phyloP scores from a whole-genome alignment of 2,329 filamentous ascomycete genomes.

The Ophiostoma australiae region DNA sequence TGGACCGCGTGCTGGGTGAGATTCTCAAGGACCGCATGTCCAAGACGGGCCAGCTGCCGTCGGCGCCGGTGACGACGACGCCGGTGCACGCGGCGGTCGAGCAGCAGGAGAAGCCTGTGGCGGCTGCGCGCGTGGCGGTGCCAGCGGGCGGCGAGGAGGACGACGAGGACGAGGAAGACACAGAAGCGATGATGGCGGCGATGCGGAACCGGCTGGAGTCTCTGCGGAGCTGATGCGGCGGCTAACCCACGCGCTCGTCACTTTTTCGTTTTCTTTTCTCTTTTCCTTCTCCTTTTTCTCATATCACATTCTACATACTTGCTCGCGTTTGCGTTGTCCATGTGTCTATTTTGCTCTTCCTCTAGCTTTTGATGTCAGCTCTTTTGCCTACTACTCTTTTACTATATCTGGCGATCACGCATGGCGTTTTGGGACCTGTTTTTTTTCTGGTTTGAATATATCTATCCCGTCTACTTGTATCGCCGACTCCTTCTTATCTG shows the following conservation, averaged over 20 bases:
- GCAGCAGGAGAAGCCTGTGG: slow-evolving; percentile 26
- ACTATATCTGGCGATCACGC: slow-evolving; percentile 12
- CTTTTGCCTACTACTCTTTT: not conserved
- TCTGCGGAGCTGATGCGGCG: slow-evolving; percentile 66
- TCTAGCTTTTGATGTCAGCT: not conserved
- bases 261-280: not conserved
- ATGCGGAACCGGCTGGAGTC: slow-evolving; percentile 91
- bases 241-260: not conserved
- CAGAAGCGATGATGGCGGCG: slow-evolving; percentile 85
- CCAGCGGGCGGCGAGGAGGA: slow-evolving; percentile 46
- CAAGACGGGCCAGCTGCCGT: slow-evolving; percentile 54
- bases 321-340: not conserved
- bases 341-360: not conserved
- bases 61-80: slow-evolving; percentile 50
- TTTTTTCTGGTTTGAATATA: not conserved
- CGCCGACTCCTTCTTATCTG: not conserved
- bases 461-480: not conserved
- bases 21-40: slow-evolving; percentile 78
- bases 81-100: slow-evolving; percentile 43
- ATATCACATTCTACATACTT: too few relatives aligned
- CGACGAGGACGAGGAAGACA: slow-evolving; percentile 75
- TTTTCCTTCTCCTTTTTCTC: too few relatives aligned
- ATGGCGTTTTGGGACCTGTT: slow-evolving; percentile 8
- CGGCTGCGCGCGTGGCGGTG: slow-evolving; percentile 44
- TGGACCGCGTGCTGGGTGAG: slow-evolving; percentile 89